These are phyloP conservation scores for Apophysomyces variabilis DNA, from an alignment of 371 early-diverging fungal genomes.

Conservation along the genomic window DNA sequence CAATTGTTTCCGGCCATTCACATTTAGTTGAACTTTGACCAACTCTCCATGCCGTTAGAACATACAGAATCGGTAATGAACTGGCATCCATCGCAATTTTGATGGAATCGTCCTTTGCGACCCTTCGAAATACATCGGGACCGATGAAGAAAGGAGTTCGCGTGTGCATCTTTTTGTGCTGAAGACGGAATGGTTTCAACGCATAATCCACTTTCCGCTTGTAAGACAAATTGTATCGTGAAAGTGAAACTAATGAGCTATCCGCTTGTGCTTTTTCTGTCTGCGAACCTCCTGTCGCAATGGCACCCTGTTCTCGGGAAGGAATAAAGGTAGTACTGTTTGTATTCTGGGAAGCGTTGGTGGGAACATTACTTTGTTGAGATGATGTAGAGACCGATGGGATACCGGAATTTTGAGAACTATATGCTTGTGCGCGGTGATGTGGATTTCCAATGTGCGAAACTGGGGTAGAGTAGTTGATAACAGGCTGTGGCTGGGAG, in stretches of 20 bases:
- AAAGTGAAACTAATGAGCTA: neutral
- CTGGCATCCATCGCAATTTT: slow-evolving; percentile 4
- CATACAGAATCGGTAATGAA: slow-evolving; percentile 25
- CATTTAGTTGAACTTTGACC: slow-evolving; percentile 25
- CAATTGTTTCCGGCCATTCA: slow-evolving; percentile 41
- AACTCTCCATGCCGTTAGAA: slow-evolving; percentile 31
- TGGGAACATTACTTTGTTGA: too few relatives aligned
- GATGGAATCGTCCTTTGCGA: slow-evolving; percentile 18
- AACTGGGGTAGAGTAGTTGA: slow-evolving; percentile 1
- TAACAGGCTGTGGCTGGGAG: neutral
- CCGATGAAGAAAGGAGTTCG: slow-evolving; percentile 16
- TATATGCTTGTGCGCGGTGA: neutral
- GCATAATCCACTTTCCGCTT: slow-evolving; percentile 22
- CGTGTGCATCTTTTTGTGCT: slow-evolving; percentile 23
- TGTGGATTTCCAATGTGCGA: neutral
- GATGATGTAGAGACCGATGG: neutral
- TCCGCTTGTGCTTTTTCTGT: neutral
- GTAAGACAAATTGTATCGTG: slow-evolving; percentile 8
- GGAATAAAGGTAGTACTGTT: too few relatives aligned
- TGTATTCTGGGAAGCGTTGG: too few relatives aligned
- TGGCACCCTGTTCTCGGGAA: too few relatives aligned
- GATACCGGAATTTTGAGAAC: neutral
- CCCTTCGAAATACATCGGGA: slow-evolving; percentile 12
- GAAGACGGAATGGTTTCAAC: slow-evolving; percentile 27
- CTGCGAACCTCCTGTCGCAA: neutral